These are phyloP conservation scores for Danielia reshetovae DNA, from an alignment of 805 yeast genomes.

Conservation along the genomic window DNA sequence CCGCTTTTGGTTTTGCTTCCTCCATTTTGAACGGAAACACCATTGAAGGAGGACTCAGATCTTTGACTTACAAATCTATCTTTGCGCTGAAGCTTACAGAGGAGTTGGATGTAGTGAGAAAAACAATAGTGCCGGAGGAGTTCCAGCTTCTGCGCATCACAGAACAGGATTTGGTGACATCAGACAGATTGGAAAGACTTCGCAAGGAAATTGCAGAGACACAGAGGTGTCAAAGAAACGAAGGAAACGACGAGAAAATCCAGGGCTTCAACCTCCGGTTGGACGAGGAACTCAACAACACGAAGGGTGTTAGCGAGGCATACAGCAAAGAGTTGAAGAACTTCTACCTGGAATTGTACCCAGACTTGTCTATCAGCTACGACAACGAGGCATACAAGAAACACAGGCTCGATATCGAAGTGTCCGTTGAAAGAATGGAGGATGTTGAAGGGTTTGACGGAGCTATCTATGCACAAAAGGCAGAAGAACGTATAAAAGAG, in stretches of 20 bases:
- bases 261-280: conserved; percentile 6
- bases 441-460: conserved; percentile 16
- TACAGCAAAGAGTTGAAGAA: conserved; percentile 4
- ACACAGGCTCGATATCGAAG: background rate
- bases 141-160: conserved; percentile 13
- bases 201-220: conserved; percentile 19
- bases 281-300: conserved; percentile 10
- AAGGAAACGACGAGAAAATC: conserved; percentile 6
- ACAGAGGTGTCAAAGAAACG: conserved; percentile 1
- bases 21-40: conserved; percentile 39
- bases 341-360: background rate
- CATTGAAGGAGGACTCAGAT: conserved; percentile 37
- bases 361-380: background rate
- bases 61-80: conserved; percentile 39
- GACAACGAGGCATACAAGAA: background rate
- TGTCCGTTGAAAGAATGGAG: conserved; percentile 9
- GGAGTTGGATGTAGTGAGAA: conserved; percentile 29
- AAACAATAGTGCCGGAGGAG: conserved; percentile 20
- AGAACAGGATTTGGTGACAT: conserved; percentile 16
- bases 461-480: conserved; percentile 9
- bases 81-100: conserved; percentile 35
- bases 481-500: conserved; percentile 10
- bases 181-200: conserved; percentile 16
- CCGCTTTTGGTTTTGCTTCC: conserved; percentile 27
- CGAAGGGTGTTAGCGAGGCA: conserved; percentile 5